Base-by-base conservation (phyloP, 495 filamentous ascomycete genomes). In the Penicillium lagena region DNA sequence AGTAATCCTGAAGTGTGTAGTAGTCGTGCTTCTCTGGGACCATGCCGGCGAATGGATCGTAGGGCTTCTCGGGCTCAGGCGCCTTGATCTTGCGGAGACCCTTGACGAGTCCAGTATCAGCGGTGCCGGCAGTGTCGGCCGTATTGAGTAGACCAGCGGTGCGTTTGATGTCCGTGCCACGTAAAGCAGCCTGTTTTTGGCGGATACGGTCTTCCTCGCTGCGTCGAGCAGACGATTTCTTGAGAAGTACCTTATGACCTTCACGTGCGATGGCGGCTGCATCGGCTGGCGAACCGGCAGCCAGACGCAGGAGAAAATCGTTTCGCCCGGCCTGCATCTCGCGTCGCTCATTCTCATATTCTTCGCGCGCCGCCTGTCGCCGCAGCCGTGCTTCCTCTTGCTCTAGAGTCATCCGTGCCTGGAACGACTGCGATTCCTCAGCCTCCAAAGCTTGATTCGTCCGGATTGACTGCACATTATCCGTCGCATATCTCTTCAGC, bases 31-130 rank as follows among this genome's bases (percentile, higher is more conserved):
- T 68, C 40, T 87, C 76, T 13, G 78, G 75, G 7, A 70, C 55
- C 42, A 87, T 51, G 0, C 88, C 91, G 7, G 81, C 88, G 56
- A 95, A 93, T 2, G 91, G 85, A 74, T 97, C 90, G 60, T 93
- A 96, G 2, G 86, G 81, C 47, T 83, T 81, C 56, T 86, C 82
- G n/a, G 72, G 75, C 41, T 75, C 75, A 2, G 81, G 68, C 12
- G 70, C 72, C 40, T 72, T 64, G 49, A 76, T 65, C 55, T 82
- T 81, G 62, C 83, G 89, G 42, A 95, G 75, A 5, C 90, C 90
- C 50, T 86, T 82, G 61, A 95, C 88, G 13, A 70, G 52, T 22
- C 68, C 61, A 6, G 70, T 67, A 31, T 66, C 67, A 12, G 62
- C 58, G 0, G 42, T 32, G 14, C 56, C 59, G 9, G 49, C 58